A percentile compares a stretch with the other conserved stretches of the same genome.
These are phyloP conservation scores for Globisporangium solare DNA, from an alignment of 352 stramenopile genomes.

Conservation along the genomic window DNA sequence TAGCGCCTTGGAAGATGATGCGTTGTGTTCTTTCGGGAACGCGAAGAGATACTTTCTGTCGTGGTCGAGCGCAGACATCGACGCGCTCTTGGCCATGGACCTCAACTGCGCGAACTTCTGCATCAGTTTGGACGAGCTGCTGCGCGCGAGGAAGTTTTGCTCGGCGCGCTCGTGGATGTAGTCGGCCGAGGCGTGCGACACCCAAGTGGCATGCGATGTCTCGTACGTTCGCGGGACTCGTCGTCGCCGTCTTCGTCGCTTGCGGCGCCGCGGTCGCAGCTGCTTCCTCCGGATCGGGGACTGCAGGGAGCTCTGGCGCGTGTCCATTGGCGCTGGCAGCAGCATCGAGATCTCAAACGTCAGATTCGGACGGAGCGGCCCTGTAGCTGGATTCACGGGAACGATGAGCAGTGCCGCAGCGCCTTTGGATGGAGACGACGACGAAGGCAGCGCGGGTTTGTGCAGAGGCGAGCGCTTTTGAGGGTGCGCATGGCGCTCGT, in stretches of 20 bases:
- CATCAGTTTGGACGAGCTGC: constrained; percentile 24
- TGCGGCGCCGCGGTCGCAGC: constrained; percentile 23
- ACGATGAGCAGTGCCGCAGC: constrained; percentile 1
- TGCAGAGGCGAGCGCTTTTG: constrained; percentile 5
- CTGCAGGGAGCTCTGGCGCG: constrained; percentile 39
- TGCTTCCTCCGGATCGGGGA: constrained; percentile 45
- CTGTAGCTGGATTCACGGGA: constrained; percentile 25
- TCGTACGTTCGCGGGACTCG: constrained; percentile 26
- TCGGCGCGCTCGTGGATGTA: constrained; percentile 38
- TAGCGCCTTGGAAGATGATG: neutral
- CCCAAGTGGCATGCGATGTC: constrained; percentile 37
- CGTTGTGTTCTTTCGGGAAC: constrained; percentile 4
- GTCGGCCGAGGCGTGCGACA: constrained; percentile 29
- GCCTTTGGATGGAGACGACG: constrained; percentile 5
- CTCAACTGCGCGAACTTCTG: constrained; percentile 33
- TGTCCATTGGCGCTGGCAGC: constrained; percentile 42
- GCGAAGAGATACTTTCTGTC: constrained; percentile 5
- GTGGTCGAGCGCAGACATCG: neutral
- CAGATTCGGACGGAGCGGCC: constrained; percentile 36
- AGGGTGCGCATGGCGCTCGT: neutral
- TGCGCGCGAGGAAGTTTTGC: constrained; percentile 10
- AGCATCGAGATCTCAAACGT: constrained; percentile 68
- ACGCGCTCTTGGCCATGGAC: constrained; percentile 1
- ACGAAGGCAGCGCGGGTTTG: neutral
- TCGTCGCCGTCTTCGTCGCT: constrained; percentile 14